Percentiles rank a stretch among this genome's conserved stretches.
These are phyloP conservation scores for Rhizoctonia solani DNA, from an alignment of 1,284 basidiomycete species.

Conservation along the genomic window DNA sequence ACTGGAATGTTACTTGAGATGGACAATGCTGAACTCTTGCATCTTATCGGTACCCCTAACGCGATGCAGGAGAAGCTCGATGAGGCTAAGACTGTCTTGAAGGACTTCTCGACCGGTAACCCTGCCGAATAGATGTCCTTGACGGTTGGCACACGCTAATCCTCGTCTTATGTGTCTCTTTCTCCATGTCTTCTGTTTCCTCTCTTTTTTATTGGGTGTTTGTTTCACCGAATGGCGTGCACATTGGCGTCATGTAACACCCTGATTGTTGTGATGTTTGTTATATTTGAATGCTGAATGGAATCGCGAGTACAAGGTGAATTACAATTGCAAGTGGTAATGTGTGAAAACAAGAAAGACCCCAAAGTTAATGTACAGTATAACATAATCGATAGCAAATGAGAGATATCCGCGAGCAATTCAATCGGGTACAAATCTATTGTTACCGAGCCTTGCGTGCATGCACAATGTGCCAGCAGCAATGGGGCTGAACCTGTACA, in stretches of 20 bases:
- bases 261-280: constrained; percentile 29
- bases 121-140: constrained; percentile 32
- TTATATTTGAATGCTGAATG: constrained; percentile 37
- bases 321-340: constrained; percentile 33
- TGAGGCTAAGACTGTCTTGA: constrained; percentile 81
- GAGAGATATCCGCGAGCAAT: constrained; percentile 5
- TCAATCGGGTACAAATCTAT: not conserved
- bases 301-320: constrained; percentile 37
- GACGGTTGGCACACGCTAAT: not conserved
- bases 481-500: constrained; percentile 52
- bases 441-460: constrained; percentile 50
- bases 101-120: constrained; percentile 72
- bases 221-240: constrained; percentile 17
- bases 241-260: constrained; percentile 9
- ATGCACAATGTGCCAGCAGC: constrained; percentile 61
- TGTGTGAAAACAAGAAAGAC: not conserved
- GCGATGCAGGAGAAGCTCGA: constrained; percentile 85
- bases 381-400: constrained; percentile 28
- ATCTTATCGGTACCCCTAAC: constrained; percentile 79
- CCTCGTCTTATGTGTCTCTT: not conserved
- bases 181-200: constrained; percentile 4
- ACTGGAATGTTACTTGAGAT: constrained; percentile 96
- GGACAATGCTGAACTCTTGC: constrained; percentile 89
- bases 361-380: constrained; percentile 28
- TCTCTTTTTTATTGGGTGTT: constrained; percentile 19